phyloP scores from a whole-genome alignment of 441 rosid genomes.

The Pelargonium myrrhifolium region DNA sequence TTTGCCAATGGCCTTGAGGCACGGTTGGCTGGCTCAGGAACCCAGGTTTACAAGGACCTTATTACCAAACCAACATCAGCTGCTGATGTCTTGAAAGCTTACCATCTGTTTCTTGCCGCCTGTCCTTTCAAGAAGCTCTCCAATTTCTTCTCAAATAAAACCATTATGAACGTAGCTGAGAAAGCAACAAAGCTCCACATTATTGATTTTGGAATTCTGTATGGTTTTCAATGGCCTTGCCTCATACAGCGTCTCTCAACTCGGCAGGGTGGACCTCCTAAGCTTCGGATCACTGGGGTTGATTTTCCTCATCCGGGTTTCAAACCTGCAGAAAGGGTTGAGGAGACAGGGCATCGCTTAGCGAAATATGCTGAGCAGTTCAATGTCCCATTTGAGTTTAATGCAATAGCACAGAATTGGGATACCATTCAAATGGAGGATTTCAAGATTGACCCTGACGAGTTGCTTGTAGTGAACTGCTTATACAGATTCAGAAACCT shows the following conservation, averaged over 20 bases:
- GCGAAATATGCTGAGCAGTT: constrained; percentile 36
- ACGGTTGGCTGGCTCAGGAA: constrained; percentile 39
- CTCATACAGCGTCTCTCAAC: constrained; percentile 39
- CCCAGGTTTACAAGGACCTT: constrained; percentile 29
- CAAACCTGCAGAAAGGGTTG: constrained; percentile 39
- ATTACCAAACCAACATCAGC: constrained; percentile 29
- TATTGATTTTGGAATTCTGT: constrained; percentile 38
- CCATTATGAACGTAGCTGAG: constrained; percentile 35
- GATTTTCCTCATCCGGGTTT: constrained; percentile 44
- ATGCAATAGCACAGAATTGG: constrained; percentile 44
- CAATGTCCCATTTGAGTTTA: constrained; percentile 35
- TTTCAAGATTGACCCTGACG: constrained; percentile 30
- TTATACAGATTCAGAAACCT: constrained; percentile 32
- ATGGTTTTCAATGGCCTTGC: constrained; percentile 49
- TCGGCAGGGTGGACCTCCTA: constrained; percentile 32
- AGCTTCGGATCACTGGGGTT: constrained; percentile 36
- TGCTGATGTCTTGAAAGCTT: constrained; percentile 41
- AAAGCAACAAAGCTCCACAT: constrained; percentile 34
- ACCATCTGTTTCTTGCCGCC: constrained; percentile 35
- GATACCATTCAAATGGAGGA: constrained; percentile 39
- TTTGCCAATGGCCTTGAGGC: constrained; percentile 44
- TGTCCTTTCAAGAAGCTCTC: constrained; percentile 40
- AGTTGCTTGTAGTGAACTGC: constrained; percentile 37
- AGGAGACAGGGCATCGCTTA: constrained; percentile 39
- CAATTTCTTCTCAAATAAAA: constrained; percentile 40